Conservation (phyloP, 2,329 filamentous ascomycete genomes). For the Lachnum nothofagi region DNA sequence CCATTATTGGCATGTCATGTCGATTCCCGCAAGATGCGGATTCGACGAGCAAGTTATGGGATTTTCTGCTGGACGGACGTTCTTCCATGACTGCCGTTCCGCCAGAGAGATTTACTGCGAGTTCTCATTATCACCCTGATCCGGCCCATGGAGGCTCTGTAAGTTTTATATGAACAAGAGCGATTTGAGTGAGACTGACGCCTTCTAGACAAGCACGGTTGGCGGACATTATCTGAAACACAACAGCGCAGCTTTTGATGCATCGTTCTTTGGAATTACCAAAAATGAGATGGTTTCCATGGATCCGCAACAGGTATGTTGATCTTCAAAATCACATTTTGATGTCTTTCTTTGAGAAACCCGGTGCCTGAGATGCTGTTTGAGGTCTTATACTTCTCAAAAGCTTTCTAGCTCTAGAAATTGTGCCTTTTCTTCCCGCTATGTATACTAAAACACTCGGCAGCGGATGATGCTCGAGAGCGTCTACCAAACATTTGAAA, state of each 20-base stretch:
- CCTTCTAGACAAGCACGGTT: not conserved
- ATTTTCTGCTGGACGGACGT: slow-evolving; percentile 64
- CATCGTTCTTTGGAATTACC: slow-evolving; percentile 29
- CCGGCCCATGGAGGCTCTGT: slow-evolving; percentile 1
- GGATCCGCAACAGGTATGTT: no score
- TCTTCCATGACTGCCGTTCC: slow-evolving; percentile 43
- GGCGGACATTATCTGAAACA: slow-evolving; percentile 31
- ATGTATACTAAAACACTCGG: no score
- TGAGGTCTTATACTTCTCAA: no score
- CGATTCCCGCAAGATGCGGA: slow-evolving; percentile 47
- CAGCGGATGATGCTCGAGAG: slow-evolving; percentile 50
- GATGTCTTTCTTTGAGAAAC: no score
- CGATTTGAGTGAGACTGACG: no score
- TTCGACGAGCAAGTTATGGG: slow-evolving; percentile 62
- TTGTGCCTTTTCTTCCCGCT: no score
- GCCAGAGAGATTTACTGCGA: slow-evolving; percentile 41
- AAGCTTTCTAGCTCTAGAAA: no score
- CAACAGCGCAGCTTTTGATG: slow-evolving; percentile 34
- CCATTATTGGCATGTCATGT: slow-evolving; percentile 47
- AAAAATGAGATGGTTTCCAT: slow-evolving; percentile 20
- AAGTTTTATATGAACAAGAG: not conserved
- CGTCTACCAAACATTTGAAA: slow-evolving; percentile 23
- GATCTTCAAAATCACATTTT: no score
- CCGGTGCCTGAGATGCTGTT: no score
- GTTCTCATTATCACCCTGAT: slow-evolving; percentile 39